Evolutionary conservation across 805 yeast species (phyloP).

Genomic region (Kazachstania taianensis): DNA sequence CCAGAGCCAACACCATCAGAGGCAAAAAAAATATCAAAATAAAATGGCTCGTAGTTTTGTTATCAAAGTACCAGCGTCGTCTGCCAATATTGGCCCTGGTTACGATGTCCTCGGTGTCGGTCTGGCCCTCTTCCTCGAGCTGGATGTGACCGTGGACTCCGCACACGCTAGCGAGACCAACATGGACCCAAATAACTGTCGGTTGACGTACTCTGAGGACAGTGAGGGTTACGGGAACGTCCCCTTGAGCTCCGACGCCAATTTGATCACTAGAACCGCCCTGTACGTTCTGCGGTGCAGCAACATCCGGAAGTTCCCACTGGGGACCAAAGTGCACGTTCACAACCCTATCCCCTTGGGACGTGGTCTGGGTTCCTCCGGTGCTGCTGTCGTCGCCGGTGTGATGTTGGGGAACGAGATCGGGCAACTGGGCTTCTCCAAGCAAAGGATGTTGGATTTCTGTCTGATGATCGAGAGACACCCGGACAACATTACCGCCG

Average conservation of each 20-base stretch:
- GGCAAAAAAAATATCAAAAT: no score
- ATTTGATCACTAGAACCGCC: constrained; percentile 87
- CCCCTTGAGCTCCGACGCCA: constrained; percentile 66
- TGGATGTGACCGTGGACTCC: constrained; percentile 58
- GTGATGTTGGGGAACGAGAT: constrained; percentile 80
- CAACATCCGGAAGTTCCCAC: constrained; percentile 64
- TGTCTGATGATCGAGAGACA: constrained; percentile 96
- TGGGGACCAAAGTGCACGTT: constrained; percentile 72
- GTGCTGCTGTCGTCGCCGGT: constrained; percentile 98
- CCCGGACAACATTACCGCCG: constrained; percentile 97
- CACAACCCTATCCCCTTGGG: constrained; percentile 92
- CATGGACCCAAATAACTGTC: constrained; percentile 58
- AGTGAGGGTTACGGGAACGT: constrained; percentile 75
- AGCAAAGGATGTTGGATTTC: constrained; percentile 81
- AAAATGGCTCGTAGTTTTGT: constrained; percentile 45
- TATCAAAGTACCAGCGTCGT: constrained; percentile 85
- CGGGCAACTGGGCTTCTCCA: constrained; percentile 62
- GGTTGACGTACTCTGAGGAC: constrained; percentile 52
- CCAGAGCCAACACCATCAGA: no score
- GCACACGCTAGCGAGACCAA: constrained; percentile 36
- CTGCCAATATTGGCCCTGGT: constrained; percentile 98
- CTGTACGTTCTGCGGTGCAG: constrained; percentile 83
- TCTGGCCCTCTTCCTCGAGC: constrained; percentile 58
- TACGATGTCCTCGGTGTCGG: constrained; percentile 95
- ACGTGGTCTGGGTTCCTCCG: constrained; percentile 94